Evolutionary conservation across 2,329 filamentous ascomycete species (phyloP).

Genomic region (Neofusicoccum cordaticola): DNA sequence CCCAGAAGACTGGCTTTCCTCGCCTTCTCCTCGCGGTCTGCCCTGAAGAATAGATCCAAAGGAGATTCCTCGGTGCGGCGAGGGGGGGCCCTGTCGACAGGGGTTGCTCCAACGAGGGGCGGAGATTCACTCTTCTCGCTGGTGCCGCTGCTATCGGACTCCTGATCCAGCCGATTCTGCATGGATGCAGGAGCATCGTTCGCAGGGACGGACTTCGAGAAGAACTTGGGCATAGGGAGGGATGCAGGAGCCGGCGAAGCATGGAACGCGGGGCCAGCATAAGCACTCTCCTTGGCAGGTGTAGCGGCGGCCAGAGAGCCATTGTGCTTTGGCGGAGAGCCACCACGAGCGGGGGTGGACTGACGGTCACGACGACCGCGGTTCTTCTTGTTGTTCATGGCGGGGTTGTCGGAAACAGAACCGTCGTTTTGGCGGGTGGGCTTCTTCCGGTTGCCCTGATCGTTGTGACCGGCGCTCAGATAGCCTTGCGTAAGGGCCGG

Average conservation of each 20-base stretch:
- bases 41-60: constrained; percentile 85
- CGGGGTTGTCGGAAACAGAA: constrained; percentile 36
- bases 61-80: constrained; percentile 67
- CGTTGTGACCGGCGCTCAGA: constrained; percentile 22
- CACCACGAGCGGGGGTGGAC: background rate
- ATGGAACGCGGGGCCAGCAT: constrained; percentile 92
- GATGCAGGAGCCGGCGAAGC: constrained; percentile 88
- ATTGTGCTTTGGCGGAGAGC: constrained; percentile 10
- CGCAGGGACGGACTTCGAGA: constrained; percentile 71
- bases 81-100: constrained; percentile 42
- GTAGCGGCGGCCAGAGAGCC: constrained; percentile 21
- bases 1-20: constrained; percentile 47
- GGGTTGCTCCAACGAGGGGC: constrained; percentile 36
- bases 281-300: constrained; percentile 56
- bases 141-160: constrained; percentile 34
- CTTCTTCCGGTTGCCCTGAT: background rate
- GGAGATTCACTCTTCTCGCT: constrained; percentile 20
- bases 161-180: constrained; percentile 45
- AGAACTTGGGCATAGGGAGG: constrained; percentile 86
- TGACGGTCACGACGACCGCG: constrained; percentile 4
- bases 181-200: constrained; percentile 50
- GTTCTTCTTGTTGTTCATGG: constrained; percentile 5
- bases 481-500: constrained; percentile 19
- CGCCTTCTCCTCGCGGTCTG: constrained; percentile 75
- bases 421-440: constrained; percentile 39